These are phyloP conservation scores for Chytriomyces sp. DNA, from an alignment of 192 early-diverging fungal species.

Conservation along the genomic window DNA sequence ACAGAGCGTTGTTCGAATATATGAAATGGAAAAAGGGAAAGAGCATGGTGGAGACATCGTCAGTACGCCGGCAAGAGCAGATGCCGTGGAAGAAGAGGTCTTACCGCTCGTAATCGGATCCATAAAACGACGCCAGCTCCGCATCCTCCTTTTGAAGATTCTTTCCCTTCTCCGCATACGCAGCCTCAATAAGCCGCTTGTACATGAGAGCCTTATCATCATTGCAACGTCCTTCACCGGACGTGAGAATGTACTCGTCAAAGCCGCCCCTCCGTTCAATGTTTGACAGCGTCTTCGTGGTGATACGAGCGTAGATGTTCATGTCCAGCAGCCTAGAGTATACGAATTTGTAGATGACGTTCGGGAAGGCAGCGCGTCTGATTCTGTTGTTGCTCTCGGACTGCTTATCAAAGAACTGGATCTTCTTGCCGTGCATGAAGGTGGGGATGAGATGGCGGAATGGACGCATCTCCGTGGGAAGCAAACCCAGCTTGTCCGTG, in stretches of 20 bases:
- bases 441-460: conserved; percentile 49
- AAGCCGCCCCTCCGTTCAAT: conserved; percentile 46
- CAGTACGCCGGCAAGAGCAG: too few species aligned
- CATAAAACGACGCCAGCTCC: conserved; percentile 38
- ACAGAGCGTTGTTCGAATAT: too few species aligned
- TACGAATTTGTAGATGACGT: conserved; percentile 54
- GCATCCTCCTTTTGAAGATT: conserved; percentile 14
- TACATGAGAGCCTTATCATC: conserved; percentile 35
- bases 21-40: too few species aligned
- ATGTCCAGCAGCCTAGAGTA: conserved; percentile 57
- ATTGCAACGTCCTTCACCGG: conserved; percentile 16
- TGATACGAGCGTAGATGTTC: conserved; percentile 51
- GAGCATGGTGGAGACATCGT: too few species aligned
- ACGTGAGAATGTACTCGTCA: conserved; percentile 55
- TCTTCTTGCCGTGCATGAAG: conserved; percentile 60
- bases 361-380: conserved; percentile 48
- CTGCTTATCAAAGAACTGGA: conserved; percentile 55
- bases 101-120: conserved; percentile 40
- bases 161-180: conserved; percentile 27
- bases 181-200: conserved; percentile 31
- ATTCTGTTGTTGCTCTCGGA: conserved; percentile 50
- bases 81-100: too few species aligned
- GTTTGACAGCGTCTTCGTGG: conserved; percentile 44
- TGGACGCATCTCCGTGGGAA: conserved; percentile 40
- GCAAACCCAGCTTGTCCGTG: conserved; percentile 43